Evolutionary conservation across 768 basidiomycete species (phyloP), one percentile per base, ranked within the genome.

Genomic region (Phaeotremella fagi): DNA sequence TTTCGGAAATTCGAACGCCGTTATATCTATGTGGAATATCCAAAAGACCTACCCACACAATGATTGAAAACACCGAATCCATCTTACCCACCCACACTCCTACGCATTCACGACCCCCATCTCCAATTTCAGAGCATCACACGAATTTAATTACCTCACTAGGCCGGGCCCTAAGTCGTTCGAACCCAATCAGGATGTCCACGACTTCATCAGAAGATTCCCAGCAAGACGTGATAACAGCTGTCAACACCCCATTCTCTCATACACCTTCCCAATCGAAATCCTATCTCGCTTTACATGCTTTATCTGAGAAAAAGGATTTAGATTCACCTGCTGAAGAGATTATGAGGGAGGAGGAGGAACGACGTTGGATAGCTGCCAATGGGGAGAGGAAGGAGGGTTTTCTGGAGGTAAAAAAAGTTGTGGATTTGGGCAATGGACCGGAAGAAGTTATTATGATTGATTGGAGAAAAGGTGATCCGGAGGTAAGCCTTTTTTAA

Each of bases 391-490:
- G 38, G 9, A 20, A 48, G 24, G 46, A 45, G 1, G 59, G 53
- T 4, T 49, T 66, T 14, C n/a, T 51, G 20, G 63, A 68, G 41
- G 27, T 50, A 20, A 45, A 24, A 20, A 48, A 31, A 29, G 44
- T 49, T 25, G 27, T 65, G 14, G 61, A 68, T 50, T 37, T 65
- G 20, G 66, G 66, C 2, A 38, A 62, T 31, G 38, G 38, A 18
- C 38, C 44, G 14, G 68, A 70, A 42, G 64, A 66, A 28, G 65
- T 70, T 12, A 59, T 64, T 3, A 48, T 70, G 22, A 61, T 73
- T n/a, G 68, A 70, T 53, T 73, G 66, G 61, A 26, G 52, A n/a
- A 53, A 54, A 14, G 52, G 49, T 31, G 68, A 70, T 59, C 68
- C 68, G n/a, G 68, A 70, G 33, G 71, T 73, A 48, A 53, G 64